Evolutionary conservation across 1,284 basidiomycete genomes (phyloP), one percentile per base, ranked within the genome.

Genomic region (Gymnopus androsaceus): DNA sequence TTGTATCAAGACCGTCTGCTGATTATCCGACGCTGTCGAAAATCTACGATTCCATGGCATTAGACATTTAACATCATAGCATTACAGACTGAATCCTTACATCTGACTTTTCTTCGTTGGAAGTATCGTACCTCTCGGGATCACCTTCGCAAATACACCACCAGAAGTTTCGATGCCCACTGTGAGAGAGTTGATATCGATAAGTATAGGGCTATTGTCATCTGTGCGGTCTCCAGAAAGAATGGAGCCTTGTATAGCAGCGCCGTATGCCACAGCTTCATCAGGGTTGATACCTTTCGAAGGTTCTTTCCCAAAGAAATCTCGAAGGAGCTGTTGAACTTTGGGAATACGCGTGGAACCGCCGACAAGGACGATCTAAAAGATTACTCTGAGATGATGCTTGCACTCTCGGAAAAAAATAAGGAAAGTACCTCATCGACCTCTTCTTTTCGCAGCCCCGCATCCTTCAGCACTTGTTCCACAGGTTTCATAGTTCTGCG

Each of bases 401-500:
- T 31, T 5, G 17, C 27, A 36, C 15, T 17, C 21, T 37, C 3
- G 51, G 27, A 19, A 14, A 12, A 2, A 3, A 15, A 1, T 21
- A 4, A 23, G 12, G 6, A 0, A 69, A 82, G 56, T 58, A 90
- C 90, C 77, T 98, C 96, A 68, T 97, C 87, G 58, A 99, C 77
- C 66, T 95, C 92, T 65, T 98, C 94, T 86, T 98, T 98, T 86
- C 95, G 95, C 71, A 98, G 88, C 67, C 90, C 89, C 62, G 96
- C 90, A 70, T 99, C 96, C 87, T 98, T 98, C 68, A 98, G 82
- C 34, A 98, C 96, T 76, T 98, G 95, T 77, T 98, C 95, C 63
- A 98, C 96, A 64, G 96, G 96, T 83, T 95, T 96, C 92, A 98
- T 94, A 42, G 96, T 98, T 85, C 95, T 95, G 68, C 94, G 85